Evolutionary conservation across 2,329 filamentous ascomycete genomes (phyloP), one percentile per base, ranked within the genome.

Genomic region (Monilinia fructigena): DNA sequence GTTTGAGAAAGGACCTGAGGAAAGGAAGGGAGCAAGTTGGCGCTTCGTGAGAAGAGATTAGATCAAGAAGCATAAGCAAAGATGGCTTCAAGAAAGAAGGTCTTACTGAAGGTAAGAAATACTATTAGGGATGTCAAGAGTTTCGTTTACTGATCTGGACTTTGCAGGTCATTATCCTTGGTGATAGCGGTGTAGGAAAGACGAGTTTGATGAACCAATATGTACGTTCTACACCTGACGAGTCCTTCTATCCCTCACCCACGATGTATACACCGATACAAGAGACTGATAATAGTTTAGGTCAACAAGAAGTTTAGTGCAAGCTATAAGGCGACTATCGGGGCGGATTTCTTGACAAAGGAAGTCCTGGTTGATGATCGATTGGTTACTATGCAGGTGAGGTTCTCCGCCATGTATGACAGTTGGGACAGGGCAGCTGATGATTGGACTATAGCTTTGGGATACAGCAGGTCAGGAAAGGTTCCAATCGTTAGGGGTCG

Each of bases 201-300:
- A 99, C 95, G 69, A 97, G 93, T 81, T 88, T 99, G 86, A 99
- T 99, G 95, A 99, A 99, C 83, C 95, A 99, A 98, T 99, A 98
- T 91, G 95, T 98, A 88, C 79, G 91, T 75, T 66, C 58, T 66
- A 70, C 55, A 56, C 28, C 31, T 61, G n/a, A 28, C 56, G n/a
- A 50, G 26, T 42, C 23, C 23, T 11, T 31, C 42, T n/a, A 31
- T 47, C 28, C 23, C 47, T 10, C 12, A 38, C n/a, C 42, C 31
- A 8, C 47, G 40, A 48, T 31, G 38, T 26, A 52, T 59, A 28
- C 20, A 23, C n/a, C n/a, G 40, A 18, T 50, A 11, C 23, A 20
- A 40, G 28, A 47, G 38, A 69, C 70, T 74, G 65, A 74, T 69
- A 59, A 53, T 45, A 67, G 52, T 64, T 56, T 67, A 98, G 94